Percentiles rank a stretch among this genome's conserved stretches.
phyloP scores from a whole-genome alignment of 2,329 filamentous ascomycete species.

The Lithohypha guttulata region DNA sequence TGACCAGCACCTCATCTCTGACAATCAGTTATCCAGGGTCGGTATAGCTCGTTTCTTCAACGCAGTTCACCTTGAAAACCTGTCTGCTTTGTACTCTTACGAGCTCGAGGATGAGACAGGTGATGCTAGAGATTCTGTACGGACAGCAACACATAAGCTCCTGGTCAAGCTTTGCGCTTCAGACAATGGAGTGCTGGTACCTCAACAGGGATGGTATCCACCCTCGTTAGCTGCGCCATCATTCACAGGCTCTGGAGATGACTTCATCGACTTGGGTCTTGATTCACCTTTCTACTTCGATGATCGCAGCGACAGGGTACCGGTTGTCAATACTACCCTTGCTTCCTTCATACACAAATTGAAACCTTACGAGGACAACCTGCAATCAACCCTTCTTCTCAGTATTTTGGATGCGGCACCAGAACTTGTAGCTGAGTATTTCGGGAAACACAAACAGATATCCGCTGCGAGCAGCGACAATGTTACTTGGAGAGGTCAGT shows the following conservation, averaged over 20 bases:
- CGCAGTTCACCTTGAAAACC: slow-evolving; percentile 58
- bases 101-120: slow-evolving; percentile 30
- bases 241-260: slow-evolving; percentile 36
- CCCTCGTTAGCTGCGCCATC: slow-evolving; percentile 53
- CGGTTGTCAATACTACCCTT: slow-evolving; percentile 68
- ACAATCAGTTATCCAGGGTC: slow-evolving; percentile 60
- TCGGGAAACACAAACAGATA: slow-evolving; percentile 67
- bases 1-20: slow-evolving; percentile 60
- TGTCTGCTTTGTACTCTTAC: slow-evolving; percentile 59
- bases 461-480: slow-evolving; percentile 85
- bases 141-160: slow-evolving; percentile 63
- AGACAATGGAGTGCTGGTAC: slow-evolving; percentile 61
- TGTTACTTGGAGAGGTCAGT: slow-evolving; percentile 89
- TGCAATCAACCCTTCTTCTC: slow-evolving; percentile 71
- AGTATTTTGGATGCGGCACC: slow-evolving; percentile 71
- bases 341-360: slow-evolving; percentile 69
- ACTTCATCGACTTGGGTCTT: slow-evolving; percentile 51
- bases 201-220: slow-evolving; percentile 76
- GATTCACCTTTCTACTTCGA: slow-evolving; percentile 62
- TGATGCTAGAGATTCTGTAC: slow-evolving; percentile 44
- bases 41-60: slow-evolving; percentile 68
- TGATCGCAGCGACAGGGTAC: slow-evolving; percentile 54
- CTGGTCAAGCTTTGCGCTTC: slow-evolving; percentile 63
- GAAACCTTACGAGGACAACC: slow-evolving; percentile 68
- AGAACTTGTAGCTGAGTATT: slow-evolving; percentile 81